These are phyloP conservation scores for Leccinum insigne DNA, from an alignment of 1,284 basidiomycete species.

Conservation along the genomic window DNA sequence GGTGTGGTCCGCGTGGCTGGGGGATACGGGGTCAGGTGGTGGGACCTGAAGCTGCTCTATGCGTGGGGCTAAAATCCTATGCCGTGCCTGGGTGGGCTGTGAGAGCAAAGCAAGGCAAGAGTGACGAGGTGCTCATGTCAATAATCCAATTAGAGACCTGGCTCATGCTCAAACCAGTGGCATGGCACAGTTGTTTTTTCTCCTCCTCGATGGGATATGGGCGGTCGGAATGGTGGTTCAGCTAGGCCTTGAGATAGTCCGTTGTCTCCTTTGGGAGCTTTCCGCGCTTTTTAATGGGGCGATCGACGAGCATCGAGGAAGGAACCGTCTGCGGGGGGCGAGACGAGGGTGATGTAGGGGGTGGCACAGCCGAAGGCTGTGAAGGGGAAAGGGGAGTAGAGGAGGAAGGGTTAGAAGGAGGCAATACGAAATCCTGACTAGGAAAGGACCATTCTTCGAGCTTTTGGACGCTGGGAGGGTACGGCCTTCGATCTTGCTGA, in stretches of 20 bases:
- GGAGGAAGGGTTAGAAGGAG: conserved; percentile 23
- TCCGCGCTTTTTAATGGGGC: conserved; percentile 76
- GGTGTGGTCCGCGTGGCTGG: conserved; percentile 46
- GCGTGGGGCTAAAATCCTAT: conserved; percentile 37
- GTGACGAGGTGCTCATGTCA: conserved; percentile 54
- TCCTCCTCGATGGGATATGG: conserved; percentile 85
- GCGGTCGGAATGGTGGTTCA: conserved; percentile 85
- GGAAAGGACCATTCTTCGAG: conserved; percentile 44
- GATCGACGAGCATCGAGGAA: conserved; percentile 63
- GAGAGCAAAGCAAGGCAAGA: conserved; percentile 6
- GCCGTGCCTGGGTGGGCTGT: conserved; percentile 52
- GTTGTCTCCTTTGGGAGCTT: conserved; percentile 91
- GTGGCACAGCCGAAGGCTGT: conserved; percentile 36
- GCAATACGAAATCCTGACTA: conserved; percentile 33
- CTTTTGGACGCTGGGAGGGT: conserved; percentile 26
- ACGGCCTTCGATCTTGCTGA: conserved; percentile 57
- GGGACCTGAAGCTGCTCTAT: conserved; percentile 58
- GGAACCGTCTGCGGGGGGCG: conserved; percentile 53
- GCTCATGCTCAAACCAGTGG: conserved; percentile 84
- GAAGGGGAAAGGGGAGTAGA: conserved; percentile 25
- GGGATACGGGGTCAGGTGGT: conserved; percentile 66
- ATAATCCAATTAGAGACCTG: conserved; percentile 94
- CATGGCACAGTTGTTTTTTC: conserved; percentile 85
- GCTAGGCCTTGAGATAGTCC: conserved; percentile 88
- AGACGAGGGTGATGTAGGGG: conserved; percentile 41